Base-by-base conservation (phyloP, 192 early-diverging fungal species). In the Coemansia sp. region DNA sequence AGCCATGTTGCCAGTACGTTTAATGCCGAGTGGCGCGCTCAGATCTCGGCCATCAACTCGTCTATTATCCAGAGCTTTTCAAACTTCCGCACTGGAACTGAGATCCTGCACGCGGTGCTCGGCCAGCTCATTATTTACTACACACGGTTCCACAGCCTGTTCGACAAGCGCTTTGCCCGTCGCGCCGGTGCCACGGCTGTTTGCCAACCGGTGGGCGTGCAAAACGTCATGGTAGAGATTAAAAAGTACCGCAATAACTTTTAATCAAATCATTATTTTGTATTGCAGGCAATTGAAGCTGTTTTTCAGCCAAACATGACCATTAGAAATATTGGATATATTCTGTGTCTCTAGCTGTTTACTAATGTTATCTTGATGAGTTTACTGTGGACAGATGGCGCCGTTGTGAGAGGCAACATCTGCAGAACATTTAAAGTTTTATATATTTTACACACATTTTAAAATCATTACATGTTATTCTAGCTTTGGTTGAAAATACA, bases 141-240 rank as follows among this genome's bases (percentile, higher is more conserved):
- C 82, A 94, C 92, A 23, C 84, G 88, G 15, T 99, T 95, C 70
- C 74, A 90, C 56, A 86, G 85, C 15, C 66, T 92, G 6, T 86
- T 92, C 67, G 94, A 97, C 61, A 88, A 87, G 67, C 79, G 84
- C 26, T 79, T 91, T 60, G 78, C 67, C 18, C 83, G 88, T 11
- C 76, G 81, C 60, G 63, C 15, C 23, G 54, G 60, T 34, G 73
- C 58, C 68, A 66, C 36, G 49, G 70, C 15, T 8, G 68, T 49
- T 67, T 61, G 69, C 52, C 71, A 72, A 54, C 95, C 97, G 7
- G 89, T 97, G 0, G 92, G 90, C 37, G 73, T 96, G 40, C 95
- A 99, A 64, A 92, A 86, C 15, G 91, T 99, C 12, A 91, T 97
- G 90, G 90, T 95, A 0, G 97, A 97, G 67, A 90, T 97, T 65